Evolutionary conservation across 345 rosid genomes (phyloP).

Genomic region (Brassica rapa): DNA sequence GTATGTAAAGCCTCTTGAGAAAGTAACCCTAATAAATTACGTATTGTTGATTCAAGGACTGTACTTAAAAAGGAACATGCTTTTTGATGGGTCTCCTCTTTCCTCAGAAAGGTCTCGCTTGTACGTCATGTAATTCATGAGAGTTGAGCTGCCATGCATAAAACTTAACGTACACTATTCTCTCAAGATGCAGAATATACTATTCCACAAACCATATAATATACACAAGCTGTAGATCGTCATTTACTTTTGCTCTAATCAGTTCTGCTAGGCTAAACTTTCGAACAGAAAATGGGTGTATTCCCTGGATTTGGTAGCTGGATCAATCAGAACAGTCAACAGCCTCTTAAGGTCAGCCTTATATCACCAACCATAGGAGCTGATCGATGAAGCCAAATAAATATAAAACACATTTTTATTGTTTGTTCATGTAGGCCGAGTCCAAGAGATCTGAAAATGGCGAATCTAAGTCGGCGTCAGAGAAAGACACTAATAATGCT

Average conservation of each 20-base stretch:
- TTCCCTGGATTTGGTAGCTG: not conserved
- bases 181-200: not conserved
- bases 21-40: not conserved
- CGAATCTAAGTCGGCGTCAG: not conserved
- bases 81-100: no score
- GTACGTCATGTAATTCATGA: not conserved
- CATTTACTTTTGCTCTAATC: not conserved
- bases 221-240: not conserved
- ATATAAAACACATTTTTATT: not conserved
- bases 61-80: not conserved
- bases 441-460: not conserved
- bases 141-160: not conserved
- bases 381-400: not conserved
- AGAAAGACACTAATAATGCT: not conserved
- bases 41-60: not conserved
- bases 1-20: not conserved
- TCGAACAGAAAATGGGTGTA: not conserved
- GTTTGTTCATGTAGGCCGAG: not conserved
- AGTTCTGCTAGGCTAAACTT: not conserved
- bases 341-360: constrained; percentile 2
- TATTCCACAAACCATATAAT: not conserved
- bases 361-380: not conserved
- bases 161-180: not conserved
- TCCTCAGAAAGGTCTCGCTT: not conserved
- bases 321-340: constrained; percentile 7